Evolutionary conservation across 768 basidiomycete species (phyloP), one percentile per base, ranked within the genome.

Genomic region (Solioccasus polychromus): DNA sequence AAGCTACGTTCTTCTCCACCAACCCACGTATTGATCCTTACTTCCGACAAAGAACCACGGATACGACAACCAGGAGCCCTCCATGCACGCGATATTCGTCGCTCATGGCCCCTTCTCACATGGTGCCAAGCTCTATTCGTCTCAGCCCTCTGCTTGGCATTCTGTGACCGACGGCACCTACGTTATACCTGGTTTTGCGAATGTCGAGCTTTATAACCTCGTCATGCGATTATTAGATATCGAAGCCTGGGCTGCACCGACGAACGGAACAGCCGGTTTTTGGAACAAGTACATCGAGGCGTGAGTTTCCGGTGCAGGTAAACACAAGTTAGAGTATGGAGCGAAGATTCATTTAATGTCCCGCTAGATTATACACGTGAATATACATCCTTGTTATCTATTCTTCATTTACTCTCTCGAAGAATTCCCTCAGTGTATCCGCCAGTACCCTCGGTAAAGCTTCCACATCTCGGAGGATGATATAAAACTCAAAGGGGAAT

Each of bases 401-500:
- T 15, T 83, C 78, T 54, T 88, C 89, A 8, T 86, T 84, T 43
- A 90, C 77, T 44, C 85, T 76, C 63, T 92, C 88, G 53, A 92
- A 92, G 63, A 92, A 99, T 64, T 98, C 93, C 59, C 88, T 86
- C 48, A 99, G 68, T 2, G 92, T 96, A 37, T 83, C 82, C 18
- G 88, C 77, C 53, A 99, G 69, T 11, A 96, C 90, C 44, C 93
- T 88, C 3, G 96, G 95, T 29, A 99, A 69, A 15, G 91, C 84
- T 66, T 95, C 92, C 35, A 95, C 91, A 53, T 87, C 80, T 48
- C 93, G 73, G 40, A 99, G 65, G n/a, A 99, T 84, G 38, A 97
- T 86, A 55, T 92, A 98, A 60, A 94, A 95, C 69, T 97, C 92
- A 69, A 98, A 98, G 0, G 96, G 96, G 78, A 98, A 97, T 3